These are phyloP conservation scores for Cicer pinnatifidum DNA, from an alignment of 306 rosid species.

Conservation along the genomic window DNA sequence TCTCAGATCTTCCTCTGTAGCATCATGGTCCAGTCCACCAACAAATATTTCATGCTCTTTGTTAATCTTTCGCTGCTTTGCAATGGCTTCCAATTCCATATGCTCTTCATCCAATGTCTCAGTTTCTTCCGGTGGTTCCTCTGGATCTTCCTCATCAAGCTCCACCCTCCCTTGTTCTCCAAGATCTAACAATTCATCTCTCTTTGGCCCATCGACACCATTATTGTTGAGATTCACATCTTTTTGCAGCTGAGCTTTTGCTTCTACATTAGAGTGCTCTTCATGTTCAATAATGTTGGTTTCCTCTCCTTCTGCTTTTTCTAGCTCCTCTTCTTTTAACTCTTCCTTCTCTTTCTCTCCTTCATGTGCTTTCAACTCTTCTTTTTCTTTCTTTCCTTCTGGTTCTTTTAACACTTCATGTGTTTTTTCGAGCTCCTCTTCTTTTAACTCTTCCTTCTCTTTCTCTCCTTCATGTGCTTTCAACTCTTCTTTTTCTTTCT, in stretches of 20 bases:
- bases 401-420: constrained; percentile 16
- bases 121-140: constrained; percentile 52
- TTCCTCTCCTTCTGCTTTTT: constrained; percentile 47
- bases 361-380: constrained; percentile 19
- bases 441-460: constrained; percentile 35
- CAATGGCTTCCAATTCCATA: constrained; percentile 58
- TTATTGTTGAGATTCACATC: constrained; percentile 42
- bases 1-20: constrained; percentile 74
- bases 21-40: constrained; percentile 79
- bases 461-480: constrained; percentile 35
- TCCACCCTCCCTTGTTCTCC: constrained; percentile 59
- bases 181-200: constrained; percentile 55
- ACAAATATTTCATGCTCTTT: constrained; percentile 81
- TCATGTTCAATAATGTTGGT: constrained; percentile 39
- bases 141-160: constrained; percentile 53
- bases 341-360: constrained; percentile 40
- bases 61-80: constrained; percentile 60
- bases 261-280: constrained; percentile 42
- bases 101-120: constrained; percentile 57
- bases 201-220: constrained; percentile 45
- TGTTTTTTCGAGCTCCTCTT: constrained; percentile 25
- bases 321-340: constrained; percentile 16
- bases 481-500: constrained; percentile 15
- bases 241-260: constrained; percentile 44
- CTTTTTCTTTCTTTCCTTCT: constrained; percentile 18